Conservation (phyloP, 805 yeast species). For the Saturnispora silvae region DNA sequence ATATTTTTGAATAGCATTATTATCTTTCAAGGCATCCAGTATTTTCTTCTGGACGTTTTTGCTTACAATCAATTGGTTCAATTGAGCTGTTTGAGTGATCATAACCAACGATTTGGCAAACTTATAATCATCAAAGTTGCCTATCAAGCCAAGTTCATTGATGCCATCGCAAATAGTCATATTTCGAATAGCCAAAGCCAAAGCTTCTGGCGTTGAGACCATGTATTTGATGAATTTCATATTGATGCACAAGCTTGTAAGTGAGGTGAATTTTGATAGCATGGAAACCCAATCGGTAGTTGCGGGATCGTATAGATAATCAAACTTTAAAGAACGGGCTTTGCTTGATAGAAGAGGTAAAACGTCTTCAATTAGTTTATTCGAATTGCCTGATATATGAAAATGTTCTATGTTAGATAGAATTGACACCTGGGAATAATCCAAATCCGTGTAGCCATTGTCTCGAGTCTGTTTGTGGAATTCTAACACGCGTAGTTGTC, state of each 20-base stretch:
- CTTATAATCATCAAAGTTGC: slow-evolving; percentile 1
- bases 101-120: slow-evolving; percentile 1
- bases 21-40: not conserved
- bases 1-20: not conserved
- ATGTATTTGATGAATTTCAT: slow-evolving; percentile 2
- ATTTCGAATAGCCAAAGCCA: slow-evolving; percentile 1
- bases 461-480: no score
- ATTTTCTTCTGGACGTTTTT: slow-evolving; percentile 1
- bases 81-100: slow-evolving; percentile 1
- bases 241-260: not conserved
- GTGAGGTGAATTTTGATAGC: not conserved
- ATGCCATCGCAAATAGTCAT: slow-evolving; percentile 2
- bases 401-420: no score
- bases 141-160: not conserved
- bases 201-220: slow-evolving; percentile 1
- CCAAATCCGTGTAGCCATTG: no score
- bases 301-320: not conserved
- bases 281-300: not conserved
- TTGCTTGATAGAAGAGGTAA: not conserved
- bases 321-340: not conserved
- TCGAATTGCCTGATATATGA: slow-evolving; percentile 3
- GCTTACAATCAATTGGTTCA: not conserved
- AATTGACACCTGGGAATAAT: no score
- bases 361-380: not conserved
- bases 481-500: not conserved